Evolutionary conservation across 2,329 filamentous ascomycete species (phyloP).

Genomic region (Podosphaera aphanis): DNA sequence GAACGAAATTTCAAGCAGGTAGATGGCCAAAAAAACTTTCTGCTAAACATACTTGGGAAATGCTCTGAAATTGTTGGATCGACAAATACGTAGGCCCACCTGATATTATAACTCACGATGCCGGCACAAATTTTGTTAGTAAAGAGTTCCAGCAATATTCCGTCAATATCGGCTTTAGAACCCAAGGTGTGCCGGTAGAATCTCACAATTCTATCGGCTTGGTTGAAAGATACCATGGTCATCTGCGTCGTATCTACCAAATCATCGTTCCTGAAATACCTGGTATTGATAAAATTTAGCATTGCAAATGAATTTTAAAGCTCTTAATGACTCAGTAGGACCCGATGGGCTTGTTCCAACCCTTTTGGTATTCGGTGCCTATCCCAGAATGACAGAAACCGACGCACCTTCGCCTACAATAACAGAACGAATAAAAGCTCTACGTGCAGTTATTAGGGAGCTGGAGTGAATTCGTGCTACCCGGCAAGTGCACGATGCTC

Average conservation of each 20-base stretch:
- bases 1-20: neutral
- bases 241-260: neutral
- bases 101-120: neutral
- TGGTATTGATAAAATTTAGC: neutral
- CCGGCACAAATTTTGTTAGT: neutral
- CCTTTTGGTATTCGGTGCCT: too few species aligned
- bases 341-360: too few species aligned
- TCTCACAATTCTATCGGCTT: neutral
- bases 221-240: neutral
- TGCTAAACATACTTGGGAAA: neutral
- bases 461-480: neutral
- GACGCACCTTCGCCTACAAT: neutral
- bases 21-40: neutral
- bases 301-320: neutral
- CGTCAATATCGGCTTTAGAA: neutral
- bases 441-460: slow-evolving; percentile 3
- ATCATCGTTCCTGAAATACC: neutral
- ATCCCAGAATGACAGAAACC: neutral
- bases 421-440: neutral
- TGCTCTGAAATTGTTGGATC: neutral
- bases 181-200: neutral
- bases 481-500: neutral
- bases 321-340: neutral
- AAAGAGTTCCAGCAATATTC: neutral
- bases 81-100: neutral